phyloP scores from a whole-genome alignment of 192 early-diverging fungal genomes.

The Coemansia sp. region DNA sequence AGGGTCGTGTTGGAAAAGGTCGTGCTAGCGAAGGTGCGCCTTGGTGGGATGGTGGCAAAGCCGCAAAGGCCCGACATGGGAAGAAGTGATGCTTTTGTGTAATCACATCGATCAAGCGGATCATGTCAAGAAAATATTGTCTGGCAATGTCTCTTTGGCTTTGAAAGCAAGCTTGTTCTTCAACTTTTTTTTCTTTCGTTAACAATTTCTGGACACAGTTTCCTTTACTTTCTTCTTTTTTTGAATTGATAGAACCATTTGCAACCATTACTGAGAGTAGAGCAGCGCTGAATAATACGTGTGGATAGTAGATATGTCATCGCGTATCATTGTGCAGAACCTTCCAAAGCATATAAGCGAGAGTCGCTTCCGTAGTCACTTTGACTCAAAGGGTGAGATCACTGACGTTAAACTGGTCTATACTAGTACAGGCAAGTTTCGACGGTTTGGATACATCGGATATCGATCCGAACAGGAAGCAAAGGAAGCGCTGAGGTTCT shows the following conservation, averaged over 20 bases:
- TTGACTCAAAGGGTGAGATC: slow-evolving; percentile 77
- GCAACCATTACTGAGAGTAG: background rate
- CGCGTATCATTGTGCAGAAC: slow-evolving; percentile 93
- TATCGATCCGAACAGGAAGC: slow-evolving; percentile 88
- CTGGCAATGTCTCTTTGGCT: background rate
- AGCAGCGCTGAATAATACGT: background rate
- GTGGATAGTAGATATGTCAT: slow-evolving; percentile 18
- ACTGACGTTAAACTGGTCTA: slow-evolving; percentile 91
- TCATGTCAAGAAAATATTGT: slow-evolving; percentile 3
- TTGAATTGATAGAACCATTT: background rate
- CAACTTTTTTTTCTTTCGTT: background rate
- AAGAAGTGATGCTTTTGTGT: slow-evolving; percentile 1
- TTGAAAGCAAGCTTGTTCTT: background rate
- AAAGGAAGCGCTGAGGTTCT: slow-evolving; percentile 74
- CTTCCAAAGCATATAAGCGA: slow-evolving; percentile 88
- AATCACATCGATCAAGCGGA: slow-evolving; percentile 1
- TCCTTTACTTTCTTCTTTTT: background rate
- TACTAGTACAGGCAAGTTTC: slow-evolving; percentile 60
- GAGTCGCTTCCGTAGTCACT: slow-evolving; percentile 84
- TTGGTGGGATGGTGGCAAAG: slow-evolving; percentile 15
- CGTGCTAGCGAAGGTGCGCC: slow-evolving; percentile 11
- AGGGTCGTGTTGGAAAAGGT: slow-evolving; percentile 14
- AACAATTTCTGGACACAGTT: background rate
- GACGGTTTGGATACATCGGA: slow-evolving; percentile 92
- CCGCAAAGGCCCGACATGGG: slow-evolving; percentile 5